Base-by-base conservation (phyloP, 2,329 filamentous ascomycete species). In the Nemania diffusa region DNA sequence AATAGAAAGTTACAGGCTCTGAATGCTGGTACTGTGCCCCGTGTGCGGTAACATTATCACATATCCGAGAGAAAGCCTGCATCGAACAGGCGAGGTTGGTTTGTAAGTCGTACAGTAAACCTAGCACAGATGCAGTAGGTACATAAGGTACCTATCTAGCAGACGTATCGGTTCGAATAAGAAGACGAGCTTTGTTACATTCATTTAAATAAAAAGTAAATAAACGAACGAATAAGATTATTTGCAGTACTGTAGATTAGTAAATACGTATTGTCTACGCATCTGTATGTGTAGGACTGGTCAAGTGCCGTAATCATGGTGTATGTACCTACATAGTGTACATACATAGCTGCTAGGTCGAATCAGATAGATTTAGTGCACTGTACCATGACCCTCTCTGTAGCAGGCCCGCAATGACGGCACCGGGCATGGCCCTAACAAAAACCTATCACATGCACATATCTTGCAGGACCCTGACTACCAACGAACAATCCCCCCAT, bases 391-490 rank as follows among this genome's bases (percentile, higher is more conserved):
- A 13, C 22, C 44, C 44, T 26, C 11, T 34, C 32, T 34, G 37
- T 40, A 40, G 2, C 32, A 37, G 60, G 9, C 42, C 67, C 67
- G 65, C 68, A 60, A 68, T 70, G 68, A 68, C 65, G 62, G 59
- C 68, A 70, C 65, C 62, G 62, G 65, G 57, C 68, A 69, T 67
- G 67, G 64, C 64, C 64, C 64, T 67, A 40, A 40, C 37, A 40
- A 64, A 53, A 37, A 11, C 44, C n/a, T 22, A 58, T 68, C 65
- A 68, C 62, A 70, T 68, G 68, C 65, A 59, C 64, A 67, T 52
- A 58, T 46, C 64, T n/a, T n/a, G 51, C 56, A 63, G 57, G 65
- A 65, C 62, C 65, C 57, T 65, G 62, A 64, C 6, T n/a, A 24
- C 13, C 48, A n/a, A 37, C 48, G 29, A 50, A 7, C n/a, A 57